Evolutionary conservation across 2,329 filamentous ascomycete genomes (phyloP).

Genomic region (Ophiocordyceps robertsii): DNA sequence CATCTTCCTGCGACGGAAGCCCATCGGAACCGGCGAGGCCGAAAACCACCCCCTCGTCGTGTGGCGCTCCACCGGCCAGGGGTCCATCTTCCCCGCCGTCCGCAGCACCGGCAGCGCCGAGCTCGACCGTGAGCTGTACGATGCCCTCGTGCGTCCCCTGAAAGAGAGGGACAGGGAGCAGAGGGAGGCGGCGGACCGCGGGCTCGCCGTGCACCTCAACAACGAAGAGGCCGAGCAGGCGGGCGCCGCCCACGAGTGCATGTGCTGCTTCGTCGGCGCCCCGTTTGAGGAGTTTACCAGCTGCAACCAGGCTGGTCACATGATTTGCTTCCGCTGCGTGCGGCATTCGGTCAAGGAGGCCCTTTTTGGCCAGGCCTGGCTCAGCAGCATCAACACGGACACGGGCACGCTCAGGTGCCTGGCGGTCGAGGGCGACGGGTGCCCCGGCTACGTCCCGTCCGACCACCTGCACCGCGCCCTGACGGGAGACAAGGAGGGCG

Average conservation of each 20-base stretch:
- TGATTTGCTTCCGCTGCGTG: conserved; percentile 73
- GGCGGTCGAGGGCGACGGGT: conserved; percentile 59
- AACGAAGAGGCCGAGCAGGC: conserved; percentile 43
- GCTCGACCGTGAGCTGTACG: conserved; percentile 48
- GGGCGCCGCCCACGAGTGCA: conserved; percentile 52
- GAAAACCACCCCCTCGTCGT: conserved; percentile 49
- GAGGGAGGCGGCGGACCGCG: conserved; percentile 36
- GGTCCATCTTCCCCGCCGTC: conserved; percentile 45
- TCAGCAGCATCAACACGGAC: conserved; percentile 59
- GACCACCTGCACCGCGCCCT: conserved; percentile 63
- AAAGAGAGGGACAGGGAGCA: conserved; percentile 26
- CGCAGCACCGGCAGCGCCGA: conserved; percentile 52
- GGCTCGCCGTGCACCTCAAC: conserved; percentile 40
- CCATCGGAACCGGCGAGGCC: conserved; percentile 36
- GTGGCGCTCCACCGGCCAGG: conserved; percentile 44
- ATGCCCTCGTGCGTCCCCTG: conserved; percentile 41
- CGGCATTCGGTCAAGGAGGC: conserved; percentile 73
- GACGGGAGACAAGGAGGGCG: conserved; percentile 51
- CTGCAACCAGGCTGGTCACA: conserved; percentile 56
- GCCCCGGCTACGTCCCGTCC: conserved; percentile 57
- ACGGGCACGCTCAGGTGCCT: conserved; percentile 69
- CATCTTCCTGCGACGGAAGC: conserved; percentile 54
- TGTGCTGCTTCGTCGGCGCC: conserved; percentile 61
- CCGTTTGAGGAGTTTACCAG: conserved; percentile 62
- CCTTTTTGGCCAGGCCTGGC: conserved; percentile 87